Percentiles rank a stretch among this genome's conserved stretches.
Conservation (phyloP, 495 filamentous ascomycete species). For the Clavariopsis aquatica region DNA sequence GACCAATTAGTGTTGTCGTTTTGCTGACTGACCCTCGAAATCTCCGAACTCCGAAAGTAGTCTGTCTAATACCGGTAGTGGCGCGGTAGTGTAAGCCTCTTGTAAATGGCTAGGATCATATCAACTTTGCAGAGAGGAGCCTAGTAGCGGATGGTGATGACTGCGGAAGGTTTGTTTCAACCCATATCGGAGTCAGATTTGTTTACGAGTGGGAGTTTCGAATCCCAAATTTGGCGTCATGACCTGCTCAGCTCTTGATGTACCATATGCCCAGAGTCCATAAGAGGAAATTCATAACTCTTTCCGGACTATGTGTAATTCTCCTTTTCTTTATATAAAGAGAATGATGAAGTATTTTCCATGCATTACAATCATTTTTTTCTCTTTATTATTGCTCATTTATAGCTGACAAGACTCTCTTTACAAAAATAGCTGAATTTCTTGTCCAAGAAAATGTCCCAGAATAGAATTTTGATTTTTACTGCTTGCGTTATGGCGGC, state of each 20-base stretch:
- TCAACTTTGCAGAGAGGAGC: too few species aligned
- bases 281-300: neutral
- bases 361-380: neutral
- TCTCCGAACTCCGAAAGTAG: neutral
- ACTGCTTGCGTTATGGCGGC: neutral
- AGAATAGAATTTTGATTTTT: neutral
- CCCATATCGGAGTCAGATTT: neutral
- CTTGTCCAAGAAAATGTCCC: neutral
- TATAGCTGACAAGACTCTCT: neutral
- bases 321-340: neutral
- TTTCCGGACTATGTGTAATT: neutral
- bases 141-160: neutral
- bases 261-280: neutral
- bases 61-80: neutral
- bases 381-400: neutral
- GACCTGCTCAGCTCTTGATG: neutral
- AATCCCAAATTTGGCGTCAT: neutral
- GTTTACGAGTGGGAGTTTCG: neutral
- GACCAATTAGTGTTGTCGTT: neutral
- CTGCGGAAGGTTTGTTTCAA: neutral
- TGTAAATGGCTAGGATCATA: too few species aligned
- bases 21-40: neutral
- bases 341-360: neutral
- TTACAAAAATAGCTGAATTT: neutral
- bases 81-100: too few species aligned